Base-by-base conservation (phyloP, 768 basidiomycete species). In the Podaxis carcinomalis region DNA sequence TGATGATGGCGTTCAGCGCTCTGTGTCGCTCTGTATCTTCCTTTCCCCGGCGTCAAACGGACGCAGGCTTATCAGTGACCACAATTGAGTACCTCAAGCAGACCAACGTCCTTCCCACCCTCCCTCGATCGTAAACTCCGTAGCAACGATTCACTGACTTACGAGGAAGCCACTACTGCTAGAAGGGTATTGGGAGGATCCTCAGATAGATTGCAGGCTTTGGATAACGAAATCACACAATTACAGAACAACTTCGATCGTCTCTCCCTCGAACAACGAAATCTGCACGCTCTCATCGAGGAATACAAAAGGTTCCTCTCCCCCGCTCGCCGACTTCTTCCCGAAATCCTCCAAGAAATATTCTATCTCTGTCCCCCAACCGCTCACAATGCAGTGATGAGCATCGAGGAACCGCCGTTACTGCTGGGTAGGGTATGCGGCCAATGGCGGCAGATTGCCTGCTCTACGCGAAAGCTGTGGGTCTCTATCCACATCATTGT, bases 391-490 rank as follows among this genome's bases (percentile, higher is more conserved):
- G 42, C 65, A n/a, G 40, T 64, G 16, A 39, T 66, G 49, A 56
- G 54, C 63, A 23, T 7, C 36, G 16, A 11, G 5, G 42, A 53
- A 19, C 51, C 61, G 16, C 65, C 65, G 3, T 39, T 66, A 51
- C 36, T 64, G 6, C 55, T 66, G 5, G 59, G 63, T 13, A 60
- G 32, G 19, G 50, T 66, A 5, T 66, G 60, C 44, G 40, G 50
- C 25, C 44, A 39, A 2, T 66, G 65, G 65, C 47, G 65, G 2
- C 56, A 32, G 28, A 39, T 66, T 27, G 57, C 61, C 21, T 59
- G 56, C 4, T 64, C 63, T n/a, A 63, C 59, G 5, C 64, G 61
- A 25, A 51, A 28, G 19, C 46, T 65, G 35, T 63, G 63, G 56
- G 42, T 47, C 3, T 44, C 59, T 9, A 53, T 64, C n/a, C 63